These are phyloP conservation scores for Ceratocystis huliohia DNA, from an alignment of 2,329 filamentous ascomycete species.

Conservation along the genomic window DNA sequence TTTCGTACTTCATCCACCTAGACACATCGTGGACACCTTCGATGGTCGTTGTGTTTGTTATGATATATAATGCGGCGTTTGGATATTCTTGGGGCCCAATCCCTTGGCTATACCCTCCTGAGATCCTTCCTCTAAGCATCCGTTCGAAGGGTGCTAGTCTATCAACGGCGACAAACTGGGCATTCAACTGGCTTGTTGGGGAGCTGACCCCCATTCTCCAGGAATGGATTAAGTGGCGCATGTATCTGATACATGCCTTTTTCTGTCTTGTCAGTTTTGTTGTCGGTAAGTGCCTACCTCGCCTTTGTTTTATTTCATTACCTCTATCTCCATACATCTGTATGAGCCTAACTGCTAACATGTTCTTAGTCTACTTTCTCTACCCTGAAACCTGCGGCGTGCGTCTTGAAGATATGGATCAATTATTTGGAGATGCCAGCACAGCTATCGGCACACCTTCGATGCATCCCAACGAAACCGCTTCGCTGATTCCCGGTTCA, in stretches of 20 bases:
- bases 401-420: conserved; percentile 91
- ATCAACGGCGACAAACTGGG: conserved; percentile 95
- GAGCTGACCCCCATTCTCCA: conserved; percentile 90
- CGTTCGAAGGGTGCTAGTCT: conserved; percentile 93
- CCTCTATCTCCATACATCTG: neutral
- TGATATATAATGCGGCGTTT: conserved; percentile 97
- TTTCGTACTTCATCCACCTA: conserved; percentile 92
- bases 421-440: conserved; percentile 83
- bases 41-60: conserved; percentile 85
- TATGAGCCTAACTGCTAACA: neutral
- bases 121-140: conserved; percentile 92
- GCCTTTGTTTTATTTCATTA: neutral
- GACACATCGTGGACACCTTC: conserved; percentile 66
- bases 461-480: conserved; percentile 53
- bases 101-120: conserved; percentile 96
- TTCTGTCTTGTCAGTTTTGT: conserved; percentile 94
- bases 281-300: conserved; percentile 55
- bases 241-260: conserved; percentile 92
- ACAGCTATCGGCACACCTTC: conserved; percentile 67
- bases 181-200: conserved; percentile 94
- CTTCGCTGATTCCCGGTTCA: conserved; percentile 72
- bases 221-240: conserved; percentile 80
- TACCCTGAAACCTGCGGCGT: conserved; percentile 96
- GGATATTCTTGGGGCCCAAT: conserved; percentile 94
- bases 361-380: conserved; percentile 70